Base-by-base conservation (phyloP, 1,284 basidiomycete species). In the Ustilago hordei region DNA sequence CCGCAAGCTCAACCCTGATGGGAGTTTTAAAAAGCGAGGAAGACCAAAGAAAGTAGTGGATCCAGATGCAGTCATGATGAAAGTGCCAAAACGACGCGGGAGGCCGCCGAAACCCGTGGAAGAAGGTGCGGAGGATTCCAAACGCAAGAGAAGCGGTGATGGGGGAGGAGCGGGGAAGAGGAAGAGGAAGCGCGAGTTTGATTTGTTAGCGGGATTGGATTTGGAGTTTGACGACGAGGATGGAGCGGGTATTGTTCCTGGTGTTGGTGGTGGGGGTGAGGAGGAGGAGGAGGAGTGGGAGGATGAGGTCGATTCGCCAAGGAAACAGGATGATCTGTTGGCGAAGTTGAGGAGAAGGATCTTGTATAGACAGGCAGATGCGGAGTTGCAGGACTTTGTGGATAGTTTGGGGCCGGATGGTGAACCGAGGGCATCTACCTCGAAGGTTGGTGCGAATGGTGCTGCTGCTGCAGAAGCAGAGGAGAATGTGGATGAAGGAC, bases 1-100 rank as follows among this genome's bases (percentile, higher is more conserved):
- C 35, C 47, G 69, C 13, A 77, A 73, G 53, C 38, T 75, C 35
- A 78, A 75, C n/a, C 58, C 60, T 13, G 76, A 78, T 47, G 76
- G 76, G 8, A 47, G 61, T 3, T 32, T 43, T 47, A 73, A 69
- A 57, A 73, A 73, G 17, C 69, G 69, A 11, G 75, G 75, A 7
- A 36, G 75, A 28, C 75, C 75, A 7, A 77, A 73, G 34, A 77
- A 77, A 54, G 67, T 69, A 3, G 31, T 64, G 3, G 69, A 73
- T 55, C 70, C 75, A 35, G 66, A 69, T 36, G 70, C 66, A 1
- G 59, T 73, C 11, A 47, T 64, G 54, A 63, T 64, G 53, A 76
- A 68, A 47, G 66, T 77, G 9, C 75, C 75, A 17, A 77, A 73
- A 59, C 47, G 66, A 2, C 60, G 68, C 32, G 76, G 76, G 6